Evolutionary conservation across 1,139 yeast species (phyloP), one percentile per base, ranked within the genome.

Genomic region (Hanseniaspora gamundiae): DNA sequence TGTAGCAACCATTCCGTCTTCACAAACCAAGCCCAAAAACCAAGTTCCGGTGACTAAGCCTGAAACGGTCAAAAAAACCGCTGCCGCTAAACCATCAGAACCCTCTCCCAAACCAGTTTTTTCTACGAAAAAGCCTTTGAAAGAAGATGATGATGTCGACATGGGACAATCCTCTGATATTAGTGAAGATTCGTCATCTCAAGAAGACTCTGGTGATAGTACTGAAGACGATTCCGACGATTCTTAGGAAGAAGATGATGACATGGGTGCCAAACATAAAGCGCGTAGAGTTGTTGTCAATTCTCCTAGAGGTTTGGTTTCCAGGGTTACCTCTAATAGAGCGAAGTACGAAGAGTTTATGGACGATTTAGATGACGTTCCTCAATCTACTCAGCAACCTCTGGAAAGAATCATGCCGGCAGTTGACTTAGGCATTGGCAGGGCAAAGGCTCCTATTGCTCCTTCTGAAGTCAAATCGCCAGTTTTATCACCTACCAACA

Each of bases 221-320:
- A 51, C 56, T 6, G 43, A 51, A 14, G 56, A 51, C 11, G 48
- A 41, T 2, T 46, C 47, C 13, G 51, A 46, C 11, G 42, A 44
- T 39, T 40, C 36, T 16, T 39, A 36, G 2, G 52, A 48, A 5
- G 47, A 48, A 9, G 60, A 56, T 5, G 59, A 50, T 4, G 57
- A 51, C 16, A 52, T 55, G 3, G 48, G 52, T 4, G 43, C 43
- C 20, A 46, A 52, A 10, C 51, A 54, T 38, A 54, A 54, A 41
- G 49, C 57, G 19, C 65, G 69, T 41, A 53, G 69, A 43, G 51
- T 52, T 17, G 61, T 65, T 20, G 71, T 66, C 16, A 61, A 63
- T 39, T 59, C 66, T 2, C 69, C 69, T 31, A 62, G 55, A 45
- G 55, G 58, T 26, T 45, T 52, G n/a, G 49, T 60, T 4, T 52